Conservation (phyloP, 192 early-diverging fungal genomes). For the Kappamyces sp. region DNA sequence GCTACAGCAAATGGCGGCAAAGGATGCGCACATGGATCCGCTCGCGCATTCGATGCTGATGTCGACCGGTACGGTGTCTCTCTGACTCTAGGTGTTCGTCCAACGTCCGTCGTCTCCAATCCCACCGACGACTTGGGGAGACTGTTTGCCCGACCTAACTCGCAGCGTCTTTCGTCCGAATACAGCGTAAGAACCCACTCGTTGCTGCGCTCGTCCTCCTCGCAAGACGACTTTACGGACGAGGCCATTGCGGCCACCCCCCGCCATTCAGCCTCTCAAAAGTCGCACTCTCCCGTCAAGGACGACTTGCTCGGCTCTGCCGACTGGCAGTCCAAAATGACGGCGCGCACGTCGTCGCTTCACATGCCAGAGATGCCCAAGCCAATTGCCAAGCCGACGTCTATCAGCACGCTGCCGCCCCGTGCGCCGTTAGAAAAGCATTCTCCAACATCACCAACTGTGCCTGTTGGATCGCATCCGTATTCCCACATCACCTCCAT, state of each 20-base stretch:
- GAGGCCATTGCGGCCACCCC: too few relatives aligned
- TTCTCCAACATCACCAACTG: constrained; percentile 12
- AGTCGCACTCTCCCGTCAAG: too few relatives aligned
- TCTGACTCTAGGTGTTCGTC: not conserved
- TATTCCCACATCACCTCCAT: not conserved
- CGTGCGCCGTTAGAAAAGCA: not conserved
- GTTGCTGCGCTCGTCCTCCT: too few relatives aligned
- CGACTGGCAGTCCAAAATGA: constrained; percentile 34
- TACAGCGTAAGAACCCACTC: too few relatives aligned
- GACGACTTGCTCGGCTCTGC: constrained; percentile 39
- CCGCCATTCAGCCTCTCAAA: too few relatives aligned
- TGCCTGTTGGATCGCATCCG: constrained; percentile 13
- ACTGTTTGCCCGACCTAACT: constrained; percentile 11
- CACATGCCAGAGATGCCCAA: too few relatives aligned
- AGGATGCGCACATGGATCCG: constrained; percentile 49
- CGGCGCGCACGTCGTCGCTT: constrained; percentile 10
- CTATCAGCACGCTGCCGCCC: too few relatives aligned
- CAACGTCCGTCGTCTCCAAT: constrained; percentile 20
- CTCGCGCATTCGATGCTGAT: constrained; percentile 31
- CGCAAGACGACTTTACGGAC: too few relatives aligned
- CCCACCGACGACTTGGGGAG: not conserved
- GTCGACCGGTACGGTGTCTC: not conserved
- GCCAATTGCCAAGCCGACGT: too few relatives aligned
- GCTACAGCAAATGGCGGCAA: constrained; percentile 86
- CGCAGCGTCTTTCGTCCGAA: not conserved